phyloP scores from a whole-genome alignment of 768 basidiomycete genomes.

The Boletus pseudopeckii region DNA sequence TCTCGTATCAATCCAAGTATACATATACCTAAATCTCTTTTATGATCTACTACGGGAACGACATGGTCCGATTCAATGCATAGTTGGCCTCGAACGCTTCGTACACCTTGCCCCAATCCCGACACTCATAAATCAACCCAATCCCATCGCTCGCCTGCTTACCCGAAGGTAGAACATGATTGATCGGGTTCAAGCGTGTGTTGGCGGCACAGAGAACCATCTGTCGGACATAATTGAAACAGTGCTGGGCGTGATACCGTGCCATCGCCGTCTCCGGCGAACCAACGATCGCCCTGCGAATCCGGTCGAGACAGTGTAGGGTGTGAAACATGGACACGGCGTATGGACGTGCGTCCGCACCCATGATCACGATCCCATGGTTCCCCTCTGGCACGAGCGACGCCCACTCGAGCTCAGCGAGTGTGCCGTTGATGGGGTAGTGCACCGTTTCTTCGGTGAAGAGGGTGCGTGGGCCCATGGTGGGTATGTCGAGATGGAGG shows the following conservation, averaged over 20 bases:
- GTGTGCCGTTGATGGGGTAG: conserved; percentile 22
- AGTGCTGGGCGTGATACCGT: conserved; percentile 29
- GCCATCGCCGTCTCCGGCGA: not conserved
- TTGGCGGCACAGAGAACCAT: conserved; percentile 36
- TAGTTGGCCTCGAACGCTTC: conserved; percentile 18
- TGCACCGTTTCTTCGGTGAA: conserved; percentile 25
- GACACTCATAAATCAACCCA: conserved; percentile 19
- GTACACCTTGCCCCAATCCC: conserved; percentile 23
- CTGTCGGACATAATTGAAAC: conserved; percentile 41
- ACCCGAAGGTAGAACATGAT: conserved; percentile 12
- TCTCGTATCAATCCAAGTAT: not conserved
- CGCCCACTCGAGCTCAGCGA: conserved; percentile 25
- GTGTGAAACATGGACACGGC: conserved; percentile 39
- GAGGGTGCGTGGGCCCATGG: conserved; percentile 1
- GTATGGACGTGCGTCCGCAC: conserved; percentile 25
- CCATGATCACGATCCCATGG: conserved; percentile 18
- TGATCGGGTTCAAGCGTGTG: conserved; percentile 28
- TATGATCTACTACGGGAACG: conserved; percentile 3
- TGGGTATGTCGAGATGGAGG: conserved; percentile 15
- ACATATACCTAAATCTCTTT: not conserved
- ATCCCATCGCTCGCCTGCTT: conserved; percentile 19
- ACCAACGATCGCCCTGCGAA: conserved; percentile 26
- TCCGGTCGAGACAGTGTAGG: conserved; percentile 38
- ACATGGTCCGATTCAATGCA: conserved; percentile 20
- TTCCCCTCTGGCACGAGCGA: conserved; percentile 21